These are phyloP conservation scores for Hydrangea macrophylla DNA, from an alignment of 148 eudicot genomes.

Conservation along the genomic window DNA sequence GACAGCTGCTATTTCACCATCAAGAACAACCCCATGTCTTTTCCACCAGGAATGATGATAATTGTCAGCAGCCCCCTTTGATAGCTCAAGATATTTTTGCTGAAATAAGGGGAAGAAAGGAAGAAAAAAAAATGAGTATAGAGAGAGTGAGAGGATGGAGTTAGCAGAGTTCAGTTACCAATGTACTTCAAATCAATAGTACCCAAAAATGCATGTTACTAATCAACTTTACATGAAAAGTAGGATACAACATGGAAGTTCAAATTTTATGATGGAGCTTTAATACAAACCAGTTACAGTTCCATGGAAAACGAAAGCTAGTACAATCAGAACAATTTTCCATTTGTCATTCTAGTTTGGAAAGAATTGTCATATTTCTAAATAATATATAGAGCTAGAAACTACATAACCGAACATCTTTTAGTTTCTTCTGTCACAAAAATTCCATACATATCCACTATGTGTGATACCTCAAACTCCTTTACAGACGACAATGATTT, in stretches of 20 bases:
- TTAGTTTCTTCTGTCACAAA: not conserved
- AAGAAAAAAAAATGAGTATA: conserved; percentile 1
- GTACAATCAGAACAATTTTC: not conserved
- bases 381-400: not conserved
- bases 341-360: not conserved
- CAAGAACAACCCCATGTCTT: conserved; percentile 95
- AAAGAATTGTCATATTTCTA: conserved; percentile 5
- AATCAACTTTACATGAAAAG: not conserved
- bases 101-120: no score
- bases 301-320: not conserved
- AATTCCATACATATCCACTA: not conserved
- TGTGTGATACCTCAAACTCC: conserved; percentile 71
- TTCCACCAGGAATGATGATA: conserved; percentile 97
- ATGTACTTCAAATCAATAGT: not conserved
- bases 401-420: not conserved
- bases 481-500: conserved; percentile 72
- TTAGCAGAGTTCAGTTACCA: not conserved
- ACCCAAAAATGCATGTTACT: not conserved
- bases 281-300: not conserved
- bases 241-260: not conserved
- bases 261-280: not conserved
- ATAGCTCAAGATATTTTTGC: conserved; percentile 84
- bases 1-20: conserved; percentile 94
- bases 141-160: not conserved
- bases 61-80: conserved; percentile 88